A percentile compares a stretch with the other conserved stretches of the same genome.
phyloP scores from a whole-genome alignment of 2,329 filamentous ascomycete genomes.

The Colletotrichum echinochloae region DNA sequence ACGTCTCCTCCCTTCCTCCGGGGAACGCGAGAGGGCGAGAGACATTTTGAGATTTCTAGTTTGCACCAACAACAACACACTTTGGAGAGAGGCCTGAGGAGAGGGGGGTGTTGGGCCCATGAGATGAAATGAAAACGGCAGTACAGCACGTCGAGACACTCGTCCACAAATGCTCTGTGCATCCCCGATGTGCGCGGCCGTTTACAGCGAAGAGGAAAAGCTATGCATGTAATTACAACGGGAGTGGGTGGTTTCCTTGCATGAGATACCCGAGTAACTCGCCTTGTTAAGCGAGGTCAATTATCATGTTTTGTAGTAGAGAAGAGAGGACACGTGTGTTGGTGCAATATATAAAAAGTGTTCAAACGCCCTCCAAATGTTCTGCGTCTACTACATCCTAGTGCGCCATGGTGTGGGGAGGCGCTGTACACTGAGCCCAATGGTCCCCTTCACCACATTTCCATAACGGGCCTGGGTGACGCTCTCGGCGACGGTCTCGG shows the following conservation, averaged over 20 bases:
- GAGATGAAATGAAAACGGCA: constrained; percentile 11
- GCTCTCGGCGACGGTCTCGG: constrained; percentile 12
- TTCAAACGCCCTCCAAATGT: constrained; percentile 5
- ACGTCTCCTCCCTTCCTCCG: constrained; percentile 2
- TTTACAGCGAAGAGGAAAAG: not conserved
- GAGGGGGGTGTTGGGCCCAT: not conserved
- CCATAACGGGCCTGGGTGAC: constrained; percentile 3
- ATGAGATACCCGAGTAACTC: constrained; percentile 39
- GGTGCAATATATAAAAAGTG: constrained; percentile 26
- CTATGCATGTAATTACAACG: constrained; percentile 21
- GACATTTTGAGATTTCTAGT: constrained; percentile 25
- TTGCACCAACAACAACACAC: not conserved
- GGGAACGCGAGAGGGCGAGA: not conserved
- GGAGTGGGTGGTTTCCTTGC: constrained; percentile 16
- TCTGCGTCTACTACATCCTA: not conserved
- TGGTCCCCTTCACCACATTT: not conserved
- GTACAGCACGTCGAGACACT: constrained; percentile 11
- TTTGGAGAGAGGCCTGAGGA: not conserved
- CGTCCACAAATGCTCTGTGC: not conserved
- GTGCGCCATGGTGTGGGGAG: too few species aligned
- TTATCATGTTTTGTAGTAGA: constrained; percentile 23
- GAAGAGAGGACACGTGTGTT: not conserved
- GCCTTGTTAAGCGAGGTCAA: constrained; percentile 11
- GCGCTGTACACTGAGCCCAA: too few species aligned
- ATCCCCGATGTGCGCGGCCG: not conserved